These are phyloP conservation scores for Taiozyma sp. DNA, from an alignment of 1,139 yeast genomes.

Conservation along the genomic window DNA sequence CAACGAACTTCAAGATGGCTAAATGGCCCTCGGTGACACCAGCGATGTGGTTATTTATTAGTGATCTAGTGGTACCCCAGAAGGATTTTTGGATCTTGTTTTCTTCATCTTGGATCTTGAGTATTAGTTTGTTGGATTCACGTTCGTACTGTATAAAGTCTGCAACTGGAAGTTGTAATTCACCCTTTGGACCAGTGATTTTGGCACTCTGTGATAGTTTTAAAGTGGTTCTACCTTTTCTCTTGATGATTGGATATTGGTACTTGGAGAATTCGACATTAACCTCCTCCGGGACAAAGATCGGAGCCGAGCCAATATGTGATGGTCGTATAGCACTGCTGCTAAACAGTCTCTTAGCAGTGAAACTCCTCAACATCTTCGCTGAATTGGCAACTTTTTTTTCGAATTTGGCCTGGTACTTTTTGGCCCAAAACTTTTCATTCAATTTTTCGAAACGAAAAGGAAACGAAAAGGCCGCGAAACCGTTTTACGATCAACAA, in stretches of 20 bases:
- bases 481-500: neutral
- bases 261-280: constrained; percentile 30
- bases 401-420: constrained; percentile 1
- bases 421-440: neutral
- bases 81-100: constrained; percentile 72
- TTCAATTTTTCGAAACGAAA: neutral
- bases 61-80: constrained; percentile 94
- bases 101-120: constrained; percentile 51
- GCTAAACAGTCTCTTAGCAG: constrained; percentile 29
- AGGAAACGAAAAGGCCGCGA: neutral
- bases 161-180: constrained; percentile 59
- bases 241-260: constrained; percentile 45
- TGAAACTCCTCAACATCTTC: neutral
- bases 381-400: neutral
- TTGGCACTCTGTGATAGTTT: constrained; percentile 55
- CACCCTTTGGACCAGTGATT: constrained; percentile 82
- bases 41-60: constrained; percentile 66
- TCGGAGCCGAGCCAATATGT: constrained; percentile 58
- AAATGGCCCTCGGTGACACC: constrained; percentile 95
- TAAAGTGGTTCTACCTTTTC: constrained; percentile 62
- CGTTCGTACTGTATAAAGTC: constrained; percentile 51
- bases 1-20: constrained; percentile 83
- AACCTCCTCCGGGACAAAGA: constrained; percentile 49
- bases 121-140: constrained; percentile 38
- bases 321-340: constrained; percentile 30